Evolutionary conservation across 805 yeast genomes (phyloP).

Genomic region (Candida ficus): DNA sequence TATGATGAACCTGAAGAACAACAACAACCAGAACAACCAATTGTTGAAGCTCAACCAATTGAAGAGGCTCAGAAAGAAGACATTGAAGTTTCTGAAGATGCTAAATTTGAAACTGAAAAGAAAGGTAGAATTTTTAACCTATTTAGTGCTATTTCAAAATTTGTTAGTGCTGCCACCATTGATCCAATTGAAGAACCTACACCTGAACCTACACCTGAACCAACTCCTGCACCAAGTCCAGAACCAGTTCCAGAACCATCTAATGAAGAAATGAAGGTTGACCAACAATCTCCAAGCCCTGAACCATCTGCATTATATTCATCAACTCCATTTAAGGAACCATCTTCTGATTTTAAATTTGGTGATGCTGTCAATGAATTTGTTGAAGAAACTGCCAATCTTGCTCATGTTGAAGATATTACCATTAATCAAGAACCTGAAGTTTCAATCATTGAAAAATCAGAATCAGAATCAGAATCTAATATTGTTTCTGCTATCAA

Average conservation of each 20-base stretch:
- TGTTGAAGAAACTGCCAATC: slow-evolving; percentile 6
- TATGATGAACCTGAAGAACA: slow-evolving; percentile 1
- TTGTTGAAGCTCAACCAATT: neutral
- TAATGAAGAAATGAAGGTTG: neutral
- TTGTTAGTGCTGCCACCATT: neutral
- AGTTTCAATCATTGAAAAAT: too few relatives aligned
- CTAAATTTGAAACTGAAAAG: neutral
- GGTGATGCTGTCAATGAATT: slow-evolving; percentile 5
- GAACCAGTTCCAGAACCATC: neutral
- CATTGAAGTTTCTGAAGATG: neutral
- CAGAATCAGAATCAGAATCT: neutral
- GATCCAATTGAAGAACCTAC: slow-evolving; percentile 2
- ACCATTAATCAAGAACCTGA: neutral
- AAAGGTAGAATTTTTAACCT: neutral
- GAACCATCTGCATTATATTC: neutral
- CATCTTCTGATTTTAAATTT: slow-evolving; percentile 1
- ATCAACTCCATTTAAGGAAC: neutral
- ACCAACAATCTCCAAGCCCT: neutral
- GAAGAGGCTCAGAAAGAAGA: neutral
- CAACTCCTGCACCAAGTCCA: neutral
- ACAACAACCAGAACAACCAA: too few relatives aligned
- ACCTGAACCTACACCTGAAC: too few relatives aligned
- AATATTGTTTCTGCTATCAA: slow-evolving; percentile 5
- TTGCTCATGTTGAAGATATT: slow-evolving; percentile 1
- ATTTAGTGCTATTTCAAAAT: neutral